These are phyloP conservation scores for Kregervanrija pseudodelftensis DNA, from an alignment of 805 yeast genomes.

Conservation along the genomic window DNA sequence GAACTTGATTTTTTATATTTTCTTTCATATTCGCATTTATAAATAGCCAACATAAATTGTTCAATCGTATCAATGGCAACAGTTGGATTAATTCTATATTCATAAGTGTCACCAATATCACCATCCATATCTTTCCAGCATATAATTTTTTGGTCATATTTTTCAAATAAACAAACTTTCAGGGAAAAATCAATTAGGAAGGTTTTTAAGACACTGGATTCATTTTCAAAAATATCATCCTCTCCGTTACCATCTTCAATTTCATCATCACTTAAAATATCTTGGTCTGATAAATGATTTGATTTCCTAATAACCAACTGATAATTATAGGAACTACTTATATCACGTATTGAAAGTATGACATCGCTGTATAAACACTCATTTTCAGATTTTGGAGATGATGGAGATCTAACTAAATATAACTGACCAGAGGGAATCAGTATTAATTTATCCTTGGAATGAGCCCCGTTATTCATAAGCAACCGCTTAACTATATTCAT, in stretches of 20 bases:
- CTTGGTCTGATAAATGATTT: slow-evolving; percentile 56
- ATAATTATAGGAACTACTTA: slow-evolving; percentile 58
- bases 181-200: slow-evolving; percentile 61
- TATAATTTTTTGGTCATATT: slow-evolving; percentile 46
- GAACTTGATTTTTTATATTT: slow-evolving; percentile 53
- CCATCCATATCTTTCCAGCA: slow-evolving; percentile 81
- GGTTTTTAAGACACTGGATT: slow-evolving; percentile 57
- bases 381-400: slow-evolving; percentile 78
- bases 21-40: slow-evolving; percentile 68
- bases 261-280: slow-evolving; percentile 36
- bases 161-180: slow-evolving; percentile 44
- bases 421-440: slow-evolving; percentile 76
- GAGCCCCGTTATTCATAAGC: slow-evolving; percentile 26
- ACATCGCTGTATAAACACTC: slow-evolving; percentile 84
- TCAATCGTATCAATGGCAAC: slow-evolving; percentile 51
- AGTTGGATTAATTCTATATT: slow-evolving; percentile 62
- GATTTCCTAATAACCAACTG: slow-evolving; percentile 67
- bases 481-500: slow-evolving; percentile 74
- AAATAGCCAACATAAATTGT: slow-evolving; percentile 53
- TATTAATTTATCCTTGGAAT: slow-evolving; percentile 50
- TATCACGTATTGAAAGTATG: slow-evolving; percentile 60
- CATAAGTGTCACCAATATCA: slow-evolving; percentile 80
- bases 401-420: slow-evolving; percentile 62
- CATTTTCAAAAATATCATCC: slow-evolving; percentile 26
- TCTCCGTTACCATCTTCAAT: slow-evolving; percentile 37